These are phyloP conservation scores for Craspedostauros australis DNA, from an alignment of 108 stramenopile genomes.

Conservation along the genomic window DNA sequence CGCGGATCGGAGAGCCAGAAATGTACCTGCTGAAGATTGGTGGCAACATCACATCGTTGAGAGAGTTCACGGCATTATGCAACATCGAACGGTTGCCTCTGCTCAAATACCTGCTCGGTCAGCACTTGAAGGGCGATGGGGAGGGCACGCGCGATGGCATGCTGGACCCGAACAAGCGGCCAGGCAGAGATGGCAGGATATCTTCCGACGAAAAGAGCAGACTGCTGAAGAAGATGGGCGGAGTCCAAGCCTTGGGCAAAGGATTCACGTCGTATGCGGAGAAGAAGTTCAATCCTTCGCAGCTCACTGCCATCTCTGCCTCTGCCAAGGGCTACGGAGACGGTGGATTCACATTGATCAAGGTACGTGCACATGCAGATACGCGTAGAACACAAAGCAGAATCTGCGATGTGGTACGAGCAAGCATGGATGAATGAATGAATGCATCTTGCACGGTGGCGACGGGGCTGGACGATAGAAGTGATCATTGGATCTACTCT, in stretches of 20 bases:
- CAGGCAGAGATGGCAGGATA: no score
- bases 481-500: no score
- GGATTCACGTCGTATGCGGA: slow-evolving; percentile 73
- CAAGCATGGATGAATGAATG: background rate
- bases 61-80: slow-evolving; percentile 82
- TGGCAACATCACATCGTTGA: slow-evolving; percentile 62
- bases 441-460: background rate
- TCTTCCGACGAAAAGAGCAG: no score
- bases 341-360: slow-evolving; percentile 85
- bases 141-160: background rate
- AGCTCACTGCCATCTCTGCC: slow-evolving; percentile 73
- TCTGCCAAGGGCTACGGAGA: slow-evolving; percentile 70
- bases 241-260: slow-evolving; percentile 56
- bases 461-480: background rate
- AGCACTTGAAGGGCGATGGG: slow-evolving; percentile 18
- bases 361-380: slow-evolving; percentile 76
- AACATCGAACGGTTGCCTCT: slow-evolving; percentile 61
- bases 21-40: slow-evolving; percentile 67
- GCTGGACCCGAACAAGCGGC: no score
- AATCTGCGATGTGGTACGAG: no score
- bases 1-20: slow-evolving; percentile 21
- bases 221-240: slow-evolving; percentile 59
- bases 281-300: slow-evolving; percentile 74
- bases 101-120: slow-evolving; percentile 51
- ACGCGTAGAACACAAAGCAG: no score